These are phyloP conservation scores for Trebouxia sp. DNA, from an alignment of 139 green algal species.

Conservation along the genomic window DNA sequence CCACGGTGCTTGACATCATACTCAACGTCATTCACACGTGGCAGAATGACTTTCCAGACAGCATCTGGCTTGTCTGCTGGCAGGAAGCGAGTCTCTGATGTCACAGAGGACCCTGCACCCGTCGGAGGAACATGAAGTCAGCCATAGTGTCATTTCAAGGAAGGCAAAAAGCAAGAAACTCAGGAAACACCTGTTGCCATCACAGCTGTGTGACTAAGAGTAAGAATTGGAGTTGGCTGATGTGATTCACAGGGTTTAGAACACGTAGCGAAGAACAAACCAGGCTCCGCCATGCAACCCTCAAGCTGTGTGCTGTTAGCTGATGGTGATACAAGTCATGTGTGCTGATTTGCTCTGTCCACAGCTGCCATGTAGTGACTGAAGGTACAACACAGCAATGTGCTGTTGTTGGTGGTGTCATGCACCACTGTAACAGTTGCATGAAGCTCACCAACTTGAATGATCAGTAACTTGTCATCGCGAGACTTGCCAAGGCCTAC, in stretches of 20 bases:
- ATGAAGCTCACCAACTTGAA: conserved; percentile 43
- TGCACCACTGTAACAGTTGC: not conserved
- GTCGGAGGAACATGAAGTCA: too few species aligned
- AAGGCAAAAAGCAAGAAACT: not conserved
- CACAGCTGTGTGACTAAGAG: too few species aligned
- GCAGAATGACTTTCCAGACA: conserved; percentile 62
- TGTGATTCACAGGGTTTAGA: too few species aligned
- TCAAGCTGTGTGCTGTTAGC: too few species aligned
- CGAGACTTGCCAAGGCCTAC: conserved; percentile 60
- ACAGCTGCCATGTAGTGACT: too few species aligned
- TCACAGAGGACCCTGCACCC: conserved; percentile 73
- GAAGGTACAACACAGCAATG: not conserved
- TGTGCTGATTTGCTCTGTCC: too few species aligned
- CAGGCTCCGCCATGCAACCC: too few species aligned
- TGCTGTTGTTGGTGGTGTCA: not conserved
- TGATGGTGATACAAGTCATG: too few species aligned
- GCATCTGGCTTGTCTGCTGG: conserved; percentile 56
- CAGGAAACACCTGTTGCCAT: too few species aligned
- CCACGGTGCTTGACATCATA: conserved; percentile 66
- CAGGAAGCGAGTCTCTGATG: conserved; percentile 70
- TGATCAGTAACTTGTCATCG: conserved; percentile 69
- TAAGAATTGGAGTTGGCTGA: too few species aligned
- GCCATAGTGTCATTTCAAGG: too few species aligned
- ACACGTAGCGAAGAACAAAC: too few species aligned
- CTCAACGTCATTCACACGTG: conserved; percentile 65